phyloP scores from a whole-genome alignment of 768 basidiomycete species.

The Mycena pura region DNA sequence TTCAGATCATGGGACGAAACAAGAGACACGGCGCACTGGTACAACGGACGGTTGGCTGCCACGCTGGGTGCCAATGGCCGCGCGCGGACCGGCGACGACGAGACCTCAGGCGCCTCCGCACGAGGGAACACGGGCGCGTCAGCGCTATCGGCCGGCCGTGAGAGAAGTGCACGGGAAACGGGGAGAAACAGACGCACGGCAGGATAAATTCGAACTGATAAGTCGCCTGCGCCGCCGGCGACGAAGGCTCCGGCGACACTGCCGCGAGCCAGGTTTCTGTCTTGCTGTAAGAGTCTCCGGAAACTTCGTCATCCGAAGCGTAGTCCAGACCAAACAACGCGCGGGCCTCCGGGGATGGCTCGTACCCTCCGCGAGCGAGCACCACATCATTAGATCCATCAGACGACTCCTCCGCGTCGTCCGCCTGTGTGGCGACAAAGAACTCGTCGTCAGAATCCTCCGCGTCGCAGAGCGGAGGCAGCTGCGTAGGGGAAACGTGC shows the following conservation, averaged over 20 bases:
- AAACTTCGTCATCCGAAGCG: too few relatives aligned
- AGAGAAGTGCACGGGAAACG: neutral
- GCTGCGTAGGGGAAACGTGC: neutral
- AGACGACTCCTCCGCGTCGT: neutral
- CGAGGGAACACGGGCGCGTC: neutral
- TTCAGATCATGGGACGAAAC: neutral
- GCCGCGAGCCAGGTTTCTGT: too few relatives aligned
- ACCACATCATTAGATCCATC: neutral
- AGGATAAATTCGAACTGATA: too few relatives aligned
- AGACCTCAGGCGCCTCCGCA: neutral
- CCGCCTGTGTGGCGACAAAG: neutral
- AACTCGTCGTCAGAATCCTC: conserved; percentile 16
- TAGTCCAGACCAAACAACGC: too few relatives aligned
- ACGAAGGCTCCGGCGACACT: too few relatives aligned
- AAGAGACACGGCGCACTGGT: neutral
- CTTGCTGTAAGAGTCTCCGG: too few relatives aligned
- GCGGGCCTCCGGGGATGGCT: too few relatives aligned
- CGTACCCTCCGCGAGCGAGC: too few relatives aligned
- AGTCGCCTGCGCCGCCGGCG: too few relatives aligned
- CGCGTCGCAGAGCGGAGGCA: conserved; percentile 8
- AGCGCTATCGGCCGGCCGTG: neutral
- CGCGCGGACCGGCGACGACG: neutral
- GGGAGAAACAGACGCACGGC: neutral
- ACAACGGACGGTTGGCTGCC: neutral
- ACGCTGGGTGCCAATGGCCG: neutral